Conservation (phyloP, 2,329 filamentous ascomycete genomes). For the Phyllosticta capitalensis region DNA sequence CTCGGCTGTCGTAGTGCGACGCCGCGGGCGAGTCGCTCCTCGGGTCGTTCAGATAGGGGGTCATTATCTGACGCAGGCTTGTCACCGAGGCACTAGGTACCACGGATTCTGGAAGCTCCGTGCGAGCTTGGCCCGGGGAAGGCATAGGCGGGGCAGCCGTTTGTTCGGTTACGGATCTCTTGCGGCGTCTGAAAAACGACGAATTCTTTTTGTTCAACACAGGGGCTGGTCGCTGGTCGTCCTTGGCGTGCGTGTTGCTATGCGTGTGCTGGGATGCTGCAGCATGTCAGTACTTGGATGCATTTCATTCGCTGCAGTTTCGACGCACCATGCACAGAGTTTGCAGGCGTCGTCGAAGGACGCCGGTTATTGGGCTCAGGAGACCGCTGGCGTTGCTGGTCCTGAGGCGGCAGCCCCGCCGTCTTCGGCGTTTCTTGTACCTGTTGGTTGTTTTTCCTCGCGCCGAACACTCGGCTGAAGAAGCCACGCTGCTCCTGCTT, state of each 20-base stretch:
- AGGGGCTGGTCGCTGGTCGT: neutral
- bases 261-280: slow-evolving; percentile 4
- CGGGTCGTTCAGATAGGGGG: slow-evolving; percentile 56
- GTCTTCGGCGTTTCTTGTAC: slow-evolving; percentile 6
- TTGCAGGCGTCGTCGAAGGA: slow-evolving; percentile 9
- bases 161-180: slow-evolving; percentile 72
- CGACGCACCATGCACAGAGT: neutral
- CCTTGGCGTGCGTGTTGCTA: neutral
- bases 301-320: neutral
- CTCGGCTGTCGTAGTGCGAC: slow-evolving; percentile 20
- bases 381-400: slow-evolving; percentile 1
- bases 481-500: slow-evolving; percentile 69
- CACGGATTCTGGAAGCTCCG: slow-evolving; percentile 19
- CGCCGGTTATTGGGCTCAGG: slow-evolving; percentile 5
- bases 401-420: slow-evolving; percentile 6
- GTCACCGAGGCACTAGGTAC: slow-evolving; percentile 50
- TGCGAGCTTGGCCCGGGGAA: slow-evolving; percentile 29
- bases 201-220: slow-evolving; percentile 79
- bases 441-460: slow-evolving; percentile 13
- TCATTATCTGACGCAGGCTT: slow-evolving; percentile 79
- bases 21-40: slow-evolving; percentile 16
- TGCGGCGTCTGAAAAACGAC: slow-evolving; percentile 86
- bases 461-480: slow-evolving; percentile 82
- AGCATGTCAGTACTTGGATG: slow-evolving; percentile 1
- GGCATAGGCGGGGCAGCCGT: slow-evolving; percentile 52